Percentiles rank a stretch among this genome's conserved stretches.
Evolutionary conservation across 495 filamentous ascomycete species (phyloP).

Genomic region (Neurospora sp.): DNA sequence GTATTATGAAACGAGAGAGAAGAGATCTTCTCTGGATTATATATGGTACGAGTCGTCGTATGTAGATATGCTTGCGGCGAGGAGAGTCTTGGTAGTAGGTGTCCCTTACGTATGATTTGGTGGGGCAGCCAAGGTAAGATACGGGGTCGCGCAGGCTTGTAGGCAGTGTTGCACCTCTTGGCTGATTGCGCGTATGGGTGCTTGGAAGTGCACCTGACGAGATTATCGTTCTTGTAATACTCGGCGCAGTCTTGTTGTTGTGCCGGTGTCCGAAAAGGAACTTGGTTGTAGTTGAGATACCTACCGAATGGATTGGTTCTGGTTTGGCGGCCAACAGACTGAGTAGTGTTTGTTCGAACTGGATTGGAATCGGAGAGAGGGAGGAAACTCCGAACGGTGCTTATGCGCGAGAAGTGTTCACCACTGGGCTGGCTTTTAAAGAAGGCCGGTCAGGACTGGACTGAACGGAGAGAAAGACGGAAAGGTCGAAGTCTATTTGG

Average conservation of each 20-base stretch:
- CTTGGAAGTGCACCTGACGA: neutral
- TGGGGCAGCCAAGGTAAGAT: neutral
- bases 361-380: neutral
- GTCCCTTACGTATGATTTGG: neutral
- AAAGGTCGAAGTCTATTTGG: neutral
- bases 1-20: neutral
- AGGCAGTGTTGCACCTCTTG: neutral
- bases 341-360: neutral
- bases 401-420: neutral
- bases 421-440: neutral
- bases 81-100: neutral
- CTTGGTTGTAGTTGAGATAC: neutral
- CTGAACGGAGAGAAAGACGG: neutral
- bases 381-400: neutral
- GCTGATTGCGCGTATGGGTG: neutral
- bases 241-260: neutral
- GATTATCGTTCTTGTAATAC: neutral
- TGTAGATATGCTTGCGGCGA: neutral
- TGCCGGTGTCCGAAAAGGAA: neutral
- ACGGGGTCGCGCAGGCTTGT: neutral
- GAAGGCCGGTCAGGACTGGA: neutral
- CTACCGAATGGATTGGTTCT: neutral
- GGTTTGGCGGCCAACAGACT: neutral
- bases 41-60: neutral
- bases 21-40: neutral